These are phyloP conservation scores for Calonectria leucothoes DNA, from an alignment of 2,329 filamentous ascomycete genomes.

Conservation along the genomic window DNA sequence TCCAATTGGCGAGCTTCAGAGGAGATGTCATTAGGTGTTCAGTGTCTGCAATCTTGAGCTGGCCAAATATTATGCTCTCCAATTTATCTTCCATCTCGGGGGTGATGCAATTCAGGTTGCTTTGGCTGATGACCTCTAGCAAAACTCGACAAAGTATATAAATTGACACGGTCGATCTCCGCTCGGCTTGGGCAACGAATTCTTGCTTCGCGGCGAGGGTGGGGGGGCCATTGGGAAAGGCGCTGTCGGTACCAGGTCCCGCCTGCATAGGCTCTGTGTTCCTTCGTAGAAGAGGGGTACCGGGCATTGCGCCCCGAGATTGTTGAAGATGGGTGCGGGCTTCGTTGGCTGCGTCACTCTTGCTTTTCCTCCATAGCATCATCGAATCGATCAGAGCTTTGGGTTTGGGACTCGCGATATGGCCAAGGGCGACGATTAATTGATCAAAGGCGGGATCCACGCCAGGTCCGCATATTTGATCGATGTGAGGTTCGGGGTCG, in stretches of 20 bases:
- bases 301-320: constrained; percentile 54
- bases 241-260: constrained; percentile 43
- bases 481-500: constrained; percentile 85
- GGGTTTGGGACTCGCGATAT: constrained; percentile 93
- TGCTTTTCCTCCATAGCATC: constrained; percentile 97
- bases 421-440: constrained; percentile 90
- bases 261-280: constrained; percentile 79
- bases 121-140: constrained; percentile 94
- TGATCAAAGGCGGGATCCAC: constrained; percentile 93
- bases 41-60: constrained; percentile 88
- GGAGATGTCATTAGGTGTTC: constrained; percentile 83
- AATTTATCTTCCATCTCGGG: constrained; percentile 93
- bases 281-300: constrained; percentile 69
- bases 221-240: constrained; percentile 50
- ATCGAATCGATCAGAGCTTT: constrained; percentile 96
- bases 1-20: constrained; percentile 93
- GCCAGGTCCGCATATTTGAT: constrained; percentile 89
- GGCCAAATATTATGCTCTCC: constrained; percentile 96
- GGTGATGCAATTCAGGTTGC: constrained; percentile 83
- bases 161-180: constrained; percentile 92
- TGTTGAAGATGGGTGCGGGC: constrained; percentile 71
- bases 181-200: constrained; percentile 82
- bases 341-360: constrained; percentile 87
- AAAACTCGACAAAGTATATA: constrained; percentile 95
- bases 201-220: constrained; percentile 69